Base-by-base conservation (phyloP, 768 basidiomycete genomes). In the Russula sp. region DNA sequence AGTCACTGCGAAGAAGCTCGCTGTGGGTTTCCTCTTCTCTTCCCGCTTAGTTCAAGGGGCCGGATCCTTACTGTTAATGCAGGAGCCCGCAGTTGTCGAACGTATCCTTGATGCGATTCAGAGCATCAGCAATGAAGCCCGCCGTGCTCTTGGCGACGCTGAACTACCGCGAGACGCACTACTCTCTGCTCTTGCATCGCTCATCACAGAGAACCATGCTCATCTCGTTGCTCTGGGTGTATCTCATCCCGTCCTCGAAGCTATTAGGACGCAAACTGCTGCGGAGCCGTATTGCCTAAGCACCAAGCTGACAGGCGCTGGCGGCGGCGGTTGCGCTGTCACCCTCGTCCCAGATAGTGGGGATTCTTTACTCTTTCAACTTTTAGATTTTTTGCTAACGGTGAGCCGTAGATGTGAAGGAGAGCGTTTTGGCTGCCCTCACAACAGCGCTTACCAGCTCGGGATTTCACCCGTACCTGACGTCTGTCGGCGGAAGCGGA, bases 241-340 rank as follows among this genome's bases (percentile, higher is more conserved):
- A 37, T 97, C 95, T 2, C 97, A 99, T 73, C 85, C 92, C 11
- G 76, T 87, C 2, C 76, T 99, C 61, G 97, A 99, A 74, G 76
- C 79, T 22, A 94, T 98, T 68, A 83, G 86, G 59, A 75, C 79
- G n/a, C 85, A 81, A 67, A 91, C 94, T 0, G 74, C 77, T 10
- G 78, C 80, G 10, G 71, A 77, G 65, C 87, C 86, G 8, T 89
- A 87, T 75, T 75, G 77, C 10, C 78, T 98, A 53, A 85, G 85
- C 69, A 94, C 94, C n/a, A 97, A 98, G 77, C 76, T 99, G 61
- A 99, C 97, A 7, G 97, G 97, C 47, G 96, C 97, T 8, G 97
- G 97, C 35, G 97, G 97, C 45, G 97, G 97, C 31, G 97, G 97
- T n/a, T 98, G 97, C 71, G 88, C 94, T 5, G 93, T 98, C 35